Percentiles rank a stretch among this genome's conserved stretches.
These are phyloP conservation scores for Geosmithia morbida DNA, from an alignment of 2,329 filamentous ascomycete species.

Conservation along the genomic window DNA sequence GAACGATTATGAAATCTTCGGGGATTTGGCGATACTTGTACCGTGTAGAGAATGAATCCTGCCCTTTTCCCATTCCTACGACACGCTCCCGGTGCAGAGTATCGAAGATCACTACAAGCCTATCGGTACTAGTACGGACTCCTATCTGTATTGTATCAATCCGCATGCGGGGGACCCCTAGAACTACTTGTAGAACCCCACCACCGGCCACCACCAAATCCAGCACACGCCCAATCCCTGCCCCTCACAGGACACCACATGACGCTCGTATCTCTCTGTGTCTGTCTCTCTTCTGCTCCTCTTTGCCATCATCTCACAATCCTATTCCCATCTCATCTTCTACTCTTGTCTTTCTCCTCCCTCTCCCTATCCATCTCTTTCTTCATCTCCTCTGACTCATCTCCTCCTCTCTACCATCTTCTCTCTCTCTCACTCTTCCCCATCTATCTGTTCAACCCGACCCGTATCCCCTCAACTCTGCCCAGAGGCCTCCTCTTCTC, in stretches of 20 bases:
- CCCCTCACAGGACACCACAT: not conserved
- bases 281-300: not conserved
- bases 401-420: too few relatives aligned
- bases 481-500: not conserved
- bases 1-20: too few relatives aligned
- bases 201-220: not conserved
- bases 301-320: not conserved
- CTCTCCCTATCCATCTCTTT: not conserved
- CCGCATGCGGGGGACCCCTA: too few relatives aligned
- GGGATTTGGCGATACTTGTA: too few relatives aligned
- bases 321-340: not conserved
- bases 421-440: too few relatives aligned
- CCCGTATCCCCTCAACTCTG: not conserved
- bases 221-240: not conserved
- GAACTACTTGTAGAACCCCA: not conserved
- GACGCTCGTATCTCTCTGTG: not conserved
- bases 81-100: too few relatives aligned
- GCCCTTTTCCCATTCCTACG: too few relatives aligned
- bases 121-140: too few relatives aligned
- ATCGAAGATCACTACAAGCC: too few relatives aligned
- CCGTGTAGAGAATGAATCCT: too few relatives aligned
- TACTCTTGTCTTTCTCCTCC: not conserved
- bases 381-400: not conserved
- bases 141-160: too few relatives aligned
- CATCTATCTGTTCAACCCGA: too few relatives aligned